These are phyloP conservation scores for Curvularia verruculosa DNA, from an alignment of 2,329 filamentous ascomycete species.

Conservation along the genomic window DNA sequence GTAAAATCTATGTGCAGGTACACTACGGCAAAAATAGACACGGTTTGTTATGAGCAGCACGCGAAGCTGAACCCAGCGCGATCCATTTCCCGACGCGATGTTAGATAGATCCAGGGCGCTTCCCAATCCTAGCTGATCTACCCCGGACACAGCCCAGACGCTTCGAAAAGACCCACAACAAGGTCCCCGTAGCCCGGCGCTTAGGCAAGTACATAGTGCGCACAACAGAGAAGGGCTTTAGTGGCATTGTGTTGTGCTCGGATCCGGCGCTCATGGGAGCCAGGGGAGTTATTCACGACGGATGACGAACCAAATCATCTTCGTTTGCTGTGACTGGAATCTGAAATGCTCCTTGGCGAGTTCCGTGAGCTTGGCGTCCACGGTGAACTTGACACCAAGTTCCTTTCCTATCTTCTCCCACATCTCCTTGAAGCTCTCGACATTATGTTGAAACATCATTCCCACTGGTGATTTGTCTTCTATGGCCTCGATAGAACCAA, in stretches of 20 bases:
- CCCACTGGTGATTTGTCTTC: constrained; percentile 24
- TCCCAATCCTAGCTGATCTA: constrained; percentile 3
- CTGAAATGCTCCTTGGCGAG: constrained; percentile 15
- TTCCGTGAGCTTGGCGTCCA: constrained; percentile 25
- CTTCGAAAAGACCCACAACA: background rate
- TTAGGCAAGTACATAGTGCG: background rate
- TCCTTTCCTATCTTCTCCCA: constrained; percentile 49
- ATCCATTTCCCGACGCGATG: background rate
- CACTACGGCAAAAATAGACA: constrained; percentile 34
- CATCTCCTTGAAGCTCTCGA: constrained; percentile 43
- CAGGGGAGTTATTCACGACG: constrained; percentile 22
- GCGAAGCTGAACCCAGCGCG: constrained; percentile 1
- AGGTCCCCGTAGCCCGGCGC: background rate
- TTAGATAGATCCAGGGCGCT: constrained; percentile 1
- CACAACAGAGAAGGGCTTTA: background rate
- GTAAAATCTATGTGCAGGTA: constrained; percentile 33
- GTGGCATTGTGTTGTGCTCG: background rate
- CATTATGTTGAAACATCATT: constrained; percentile 43
- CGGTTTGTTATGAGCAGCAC: constrained; percentile 20
- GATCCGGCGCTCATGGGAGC: background rate
- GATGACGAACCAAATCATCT: constrained; percentile 31
- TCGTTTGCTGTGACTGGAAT: constrained; percentile 22
- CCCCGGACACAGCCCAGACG: constrained; percentile 1
- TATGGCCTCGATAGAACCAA: constrained; percentile 46
- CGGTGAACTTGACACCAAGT: constrained; percentile 34